These are phyloP conservation scores for Talinum fruticosum DNA, from an alignment of 148 eudicot species.

Conservation along the genomic window DNA sequence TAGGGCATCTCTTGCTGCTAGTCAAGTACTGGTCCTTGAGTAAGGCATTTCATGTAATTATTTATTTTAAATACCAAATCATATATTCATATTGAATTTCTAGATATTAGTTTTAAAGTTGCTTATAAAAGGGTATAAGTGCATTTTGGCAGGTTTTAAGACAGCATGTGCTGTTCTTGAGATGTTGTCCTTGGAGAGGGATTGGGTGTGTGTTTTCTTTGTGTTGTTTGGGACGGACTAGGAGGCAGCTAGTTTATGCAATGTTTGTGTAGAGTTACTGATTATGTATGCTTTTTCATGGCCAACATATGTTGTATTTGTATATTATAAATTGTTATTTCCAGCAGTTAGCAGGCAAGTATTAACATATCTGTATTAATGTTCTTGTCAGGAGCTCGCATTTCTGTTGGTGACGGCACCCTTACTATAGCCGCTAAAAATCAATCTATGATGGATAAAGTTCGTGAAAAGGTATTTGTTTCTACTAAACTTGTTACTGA, in stretches of 20 bases:
- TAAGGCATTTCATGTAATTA: not conserved
- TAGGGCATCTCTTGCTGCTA: not conserved
- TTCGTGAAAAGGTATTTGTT: conserved; percentile 62
- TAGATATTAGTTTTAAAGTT: not conserved
- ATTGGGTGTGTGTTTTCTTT: not conserved
- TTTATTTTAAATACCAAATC: not conserved
- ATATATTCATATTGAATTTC: not conserved
- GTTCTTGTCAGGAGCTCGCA: conserved; percentile 57
- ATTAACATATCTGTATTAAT: conserved; percentile 9
- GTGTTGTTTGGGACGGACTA: not conserved
- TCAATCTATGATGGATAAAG: conserved; percentile 67
- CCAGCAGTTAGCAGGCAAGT: not conserved
- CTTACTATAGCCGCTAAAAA: conserved; percentile 79
- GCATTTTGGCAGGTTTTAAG: not conserved
- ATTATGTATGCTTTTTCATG: not conserved
- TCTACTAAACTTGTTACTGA: not conserved
- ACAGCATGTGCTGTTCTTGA: too few species aligned
- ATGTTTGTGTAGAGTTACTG: not conserved
- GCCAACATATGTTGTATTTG: not conserved
- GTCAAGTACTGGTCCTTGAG: conserved; percentile 1
- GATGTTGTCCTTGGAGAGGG: not conserved
- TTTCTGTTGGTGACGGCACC: conserved; percentile 80
- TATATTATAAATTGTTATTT: not conserved
- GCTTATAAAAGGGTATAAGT: not conserved
- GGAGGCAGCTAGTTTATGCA: not conserved